phyloP scores from a whole-genome alignment of 2,329 filamentous ascomycete species.

The Epichloe brachyelytri region DNA sequence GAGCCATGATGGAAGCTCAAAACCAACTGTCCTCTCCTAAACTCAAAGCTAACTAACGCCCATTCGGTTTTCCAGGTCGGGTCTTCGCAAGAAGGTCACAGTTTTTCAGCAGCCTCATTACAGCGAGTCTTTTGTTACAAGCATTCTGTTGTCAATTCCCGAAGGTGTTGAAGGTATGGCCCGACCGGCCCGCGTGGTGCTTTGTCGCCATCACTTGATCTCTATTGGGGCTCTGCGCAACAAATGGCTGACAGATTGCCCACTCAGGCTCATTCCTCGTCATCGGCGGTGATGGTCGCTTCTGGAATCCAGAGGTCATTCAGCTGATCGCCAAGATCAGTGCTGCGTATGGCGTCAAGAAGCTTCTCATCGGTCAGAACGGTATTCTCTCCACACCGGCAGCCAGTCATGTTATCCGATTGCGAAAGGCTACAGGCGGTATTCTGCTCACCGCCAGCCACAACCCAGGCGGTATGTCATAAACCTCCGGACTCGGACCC shows the following conservation, averaged over 20 bases:
- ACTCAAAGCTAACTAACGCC: neutral
- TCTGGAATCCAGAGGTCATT: conserved; percentile 92
- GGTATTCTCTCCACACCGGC: conserved; percentile 95
- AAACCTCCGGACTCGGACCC: neutral
- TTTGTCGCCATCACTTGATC: neutral
- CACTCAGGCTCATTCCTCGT: conserved; percentile 64
- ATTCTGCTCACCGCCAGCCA: conserved; percentile 95
- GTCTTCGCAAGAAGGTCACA: conserved; percentile 97
- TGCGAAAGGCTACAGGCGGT: conserved; percentile 87
- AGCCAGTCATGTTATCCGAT: conserved; percentile 89
- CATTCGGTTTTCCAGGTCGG: conserved; percentile 49
- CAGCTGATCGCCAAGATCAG: conserved; percentile 96
- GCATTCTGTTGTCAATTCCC: conserved; percentile 90
- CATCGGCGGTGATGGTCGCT: conserved; percentile 94
- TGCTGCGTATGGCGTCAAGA: conserved; percentile 96
- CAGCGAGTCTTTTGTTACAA: conserved; percentile 88
- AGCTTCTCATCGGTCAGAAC: conserved; percentile 89
- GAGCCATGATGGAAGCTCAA: neutral
- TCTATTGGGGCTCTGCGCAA: neutral
- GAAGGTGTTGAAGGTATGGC: conserved; percentile 68
- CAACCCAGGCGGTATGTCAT: conserved; percentile 77
- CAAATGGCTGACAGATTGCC: neutral
- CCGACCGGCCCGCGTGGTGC: neutral
- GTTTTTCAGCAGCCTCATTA: conserved; percentile 94
- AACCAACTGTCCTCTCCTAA: no score